Evolutionary conservation across 1,284 basidiomycete species (phyloP).

Genomic region (Rhodotorula sp.): DNA sequence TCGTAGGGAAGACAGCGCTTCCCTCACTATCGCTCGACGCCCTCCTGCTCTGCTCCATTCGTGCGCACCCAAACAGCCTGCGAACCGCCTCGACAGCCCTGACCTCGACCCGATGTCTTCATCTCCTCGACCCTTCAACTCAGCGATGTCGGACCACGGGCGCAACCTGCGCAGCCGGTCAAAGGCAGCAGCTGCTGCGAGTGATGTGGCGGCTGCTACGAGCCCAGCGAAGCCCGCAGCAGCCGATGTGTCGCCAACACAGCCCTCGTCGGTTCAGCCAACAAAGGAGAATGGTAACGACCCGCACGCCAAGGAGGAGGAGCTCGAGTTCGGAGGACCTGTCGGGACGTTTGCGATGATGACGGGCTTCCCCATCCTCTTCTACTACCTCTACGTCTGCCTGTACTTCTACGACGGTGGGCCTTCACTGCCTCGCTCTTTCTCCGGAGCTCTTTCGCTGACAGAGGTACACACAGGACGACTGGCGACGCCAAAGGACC

Average conservation of each 20-base stretch:
- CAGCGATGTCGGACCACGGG: neutral
- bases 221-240: neutral
- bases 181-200: neutral
- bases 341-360: slow-evolving; percentile 90
- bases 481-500: slow-evolving; percentile 16
- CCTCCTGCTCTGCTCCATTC: no score
- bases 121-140: no score
- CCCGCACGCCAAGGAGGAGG: neutral
- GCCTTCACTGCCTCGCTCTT: neutral
- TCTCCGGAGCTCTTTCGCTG: neutral
- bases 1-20: no score
- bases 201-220: neutral
- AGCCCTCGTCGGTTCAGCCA: neutral
- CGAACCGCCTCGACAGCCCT: no score
- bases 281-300: neutral
- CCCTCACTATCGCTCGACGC: no score
- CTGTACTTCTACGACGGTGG: slow-evolving; percentile 92
- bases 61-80: no score
- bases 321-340: slow-evolving; percentile 81
- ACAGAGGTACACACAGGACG: slow-evolving; percentile 18
- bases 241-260: neutral
- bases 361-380: slow-evolving; percentile 83
- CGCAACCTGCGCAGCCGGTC: neutral
- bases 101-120: no score
- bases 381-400: slow-evolving; percentile 99